phyloP scores from a whole-genome alignment of 176 grass and related monocot species.

The Rhipidocladum racemiflorum region DNA sequence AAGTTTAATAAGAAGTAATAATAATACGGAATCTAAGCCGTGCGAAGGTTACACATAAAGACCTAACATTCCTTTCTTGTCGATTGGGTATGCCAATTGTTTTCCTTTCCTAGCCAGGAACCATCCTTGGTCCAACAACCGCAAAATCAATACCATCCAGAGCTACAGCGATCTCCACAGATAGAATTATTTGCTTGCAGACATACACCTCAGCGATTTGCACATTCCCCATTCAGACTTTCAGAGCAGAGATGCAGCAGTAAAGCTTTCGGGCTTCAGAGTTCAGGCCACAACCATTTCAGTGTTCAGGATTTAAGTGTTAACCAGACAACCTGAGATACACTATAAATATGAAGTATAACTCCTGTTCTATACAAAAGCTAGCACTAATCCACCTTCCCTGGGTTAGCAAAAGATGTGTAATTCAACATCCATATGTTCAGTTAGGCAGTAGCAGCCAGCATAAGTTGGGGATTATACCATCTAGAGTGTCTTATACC shows the following conservation, averaged over 20 bases:
- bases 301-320: background rate
- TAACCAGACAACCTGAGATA: background rate
- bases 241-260: background rate
- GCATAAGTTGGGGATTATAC: background rate
- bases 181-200: background rate
- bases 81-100: too few relatives aligned
- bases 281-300: background rate
- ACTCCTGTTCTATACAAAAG: constrained; percentile 37
- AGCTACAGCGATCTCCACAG: background rate
- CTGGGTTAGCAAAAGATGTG: constrained; percentile 29
- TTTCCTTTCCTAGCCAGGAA: background rate
- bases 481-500: constrained; percentile 5
- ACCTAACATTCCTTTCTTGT: constrained; percentile 21
- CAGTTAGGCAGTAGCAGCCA: constrained; percentile 3
- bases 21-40: background rate
- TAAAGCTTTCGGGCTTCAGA: background rate
- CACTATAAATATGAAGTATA: background rate
- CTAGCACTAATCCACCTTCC: constrained; percentile 29
- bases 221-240: background rate
- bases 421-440: constrained; percentile 13
- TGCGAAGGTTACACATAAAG: background rate
- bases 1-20: too few relatives aligned
- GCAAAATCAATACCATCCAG: background rate
- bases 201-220: background rate
- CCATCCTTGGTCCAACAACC: background rate